Base-by-base conservation (phyloP, 2,329 filamentous ascomycete species). In the Fusarium albosuccineum region DNA sequence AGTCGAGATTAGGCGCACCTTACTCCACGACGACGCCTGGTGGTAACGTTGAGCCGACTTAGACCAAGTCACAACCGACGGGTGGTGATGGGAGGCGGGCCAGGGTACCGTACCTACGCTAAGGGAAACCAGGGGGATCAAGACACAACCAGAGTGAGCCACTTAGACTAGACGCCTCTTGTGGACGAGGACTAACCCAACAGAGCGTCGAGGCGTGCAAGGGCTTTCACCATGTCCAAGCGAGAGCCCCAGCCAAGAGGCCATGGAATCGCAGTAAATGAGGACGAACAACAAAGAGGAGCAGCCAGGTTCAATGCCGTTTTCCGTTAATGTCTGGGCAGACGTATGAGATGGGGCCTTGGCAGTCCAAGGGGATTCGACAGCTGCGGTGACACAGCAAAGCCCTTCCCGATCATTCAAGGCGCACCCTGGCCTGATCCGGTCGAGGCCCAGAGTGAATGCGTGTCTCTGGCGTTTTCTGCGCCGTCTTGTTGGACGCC, bases 271-370 rank as follows among this genome's bases (percentile, higher is more conserved):
- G 22, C 22, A 22, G 37, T 45, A 60, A 10, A 57, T 56, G 34
- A 56, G 49, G 51, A 41, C 29, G 53, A 60, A 44, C 48, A 42
- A n/a, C 14, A 57, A 17, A 17, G 40, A 34, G n/a, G 37, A 41
- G 53, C 36, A 37, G 37, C 57, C 30, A 64, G 39, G 57, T 40
- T 57, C 42, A 30, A 60, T 64, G 66, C 66, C 62, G 54, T 57
- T 49, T 69, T 51, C 66, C 62, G 62, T 33, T 30, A 60, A 57
- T 59, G 50, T 66, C 66, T 69, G 53, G 66, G 62, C 66, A 67
- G 61, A 62, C 45, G 58, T 56, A 14, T 16, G 17, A 46, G 29
- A 55, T 36, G 14, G 22, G 46, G 27, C 42, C 42, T 40, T 39
- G 49, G 49, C 34, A 14, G 22, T 17, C 11, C 22, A 52, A 22